Base-by-base conservation (phyloP, 2,329 filamentous ascomycete species). In the Penicillium sp. region DNA sequence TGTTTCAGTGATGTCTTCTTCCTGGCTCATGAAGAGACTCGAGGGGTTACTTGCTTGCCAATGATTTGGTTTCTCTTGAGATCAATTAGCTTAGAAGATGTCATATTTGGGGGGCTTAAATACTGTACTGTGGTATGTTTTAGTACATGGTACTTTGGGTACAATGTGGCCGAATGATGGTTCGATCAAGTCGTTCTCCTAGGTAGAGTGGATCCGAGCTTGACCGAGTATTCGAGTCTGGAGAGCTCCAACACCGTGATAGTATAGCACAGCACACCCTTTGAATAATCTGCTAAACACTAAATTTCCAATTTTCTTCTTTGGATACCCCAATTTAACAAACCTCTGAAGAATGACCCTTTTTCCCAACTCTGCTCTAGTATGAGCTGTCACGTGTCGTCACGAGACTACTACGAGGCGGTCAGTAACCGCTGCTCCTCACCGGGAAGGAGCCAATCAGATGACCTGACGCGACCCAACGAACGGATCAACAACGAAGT, bases 401-500 rank as follows among this genome's bases (percentile, higher is more conserved):
- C 36, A 51, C 46, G 46, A 38, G 55, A 53, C 47, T 6, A 56
- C 59, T 63, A 67, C 54, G 51, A 66, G 49, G 55, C 59, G 53
- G 58, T 63, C 58, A 66, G 56, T 51, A 57, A 8, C 35, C n/a
- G 38, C 46, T 32, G 40, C 46, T 53, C 41, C 49, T 47, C 46
- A 26, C 38, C 52, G 57, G 57, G 47, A 19, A 11, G 9, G 14
- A 26, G 41, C 70, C 69, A 72, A 72, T 72, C 61, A 71, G 36
- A 18, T 11, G 9, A 36, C 44, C 26, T 47, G 61, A 72, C 70
- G 71, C 70, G 70, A 72, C 70, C 70, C 70, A 70, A 66, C 62
- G 58, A 67, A 61, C 63, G 62, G 66, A 68, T 67, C 67, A 70
- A 66, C 67, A 69, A 67, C 60, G 61, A 67, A 61, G 56, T 62